phyloP scores from a whole-genome alignment of 495 filamentous ascomycete genomes.

The Aspergillus wentii region DNA sequence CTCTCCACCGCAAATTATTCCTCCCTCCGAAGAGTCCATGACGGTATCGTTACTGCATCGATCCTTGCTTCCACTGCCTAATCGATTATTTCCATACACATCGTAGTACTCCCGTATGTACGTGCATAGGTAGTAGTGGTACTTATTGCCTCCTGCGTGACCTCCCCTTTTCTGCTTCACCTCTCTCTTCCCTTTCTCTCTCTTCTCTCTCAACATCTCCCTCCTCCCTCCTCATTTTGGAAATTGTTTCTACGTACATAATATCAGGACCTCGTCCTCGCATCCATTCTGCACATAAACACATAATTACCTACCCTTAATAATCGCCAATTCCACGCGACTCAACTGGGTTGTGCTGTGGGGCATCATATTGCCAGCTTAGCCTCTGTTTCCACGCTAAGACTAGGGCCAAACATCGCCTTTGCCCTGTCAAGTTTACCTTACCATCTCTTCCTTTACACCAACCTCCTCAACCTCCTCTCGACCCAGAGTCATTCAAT shows the following conservation, averaged over 20 bases:
- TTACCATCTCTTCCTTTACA: too few relatives aligned
- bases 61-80: slow-evolving; percentile 1
- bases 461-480: slow-evolving; percentile 31
- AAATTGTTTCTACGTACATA: too few relatives aligned
- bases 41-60: slow-evolving; percentile 23
- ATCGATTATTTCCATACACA: too few relatives aligned
- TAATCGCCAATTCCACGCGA: slow-evolving; percentile 27
- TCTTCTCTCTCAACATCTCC: not conserved
- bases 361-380: slow-evolving; percentile 32
- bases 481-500: too few relatives aligned
- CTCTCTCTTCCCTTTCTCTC: not conserved
- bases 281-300: slow-evolving; percentile 5
- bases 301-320: slow-evolving; percentile 9
- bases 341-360: slow-evolving; percentile 31
- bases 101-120: too few relatives aligned
- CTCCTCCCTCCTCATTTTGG: too few relatives aligned
- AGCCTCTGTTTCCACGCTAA: slow-evolving; percentile 42
- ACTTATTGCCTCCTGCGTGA: too few relatives aligned
- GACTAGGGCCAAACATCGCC: slow-evolving; percentile 46
- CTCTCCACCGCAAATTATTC: slow-evolving; percentile 6
- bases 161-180: not conserved
- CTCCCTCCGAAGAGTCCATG: slow-evolving; percentile 5
- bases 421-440: slow-evolving; percentile 36
- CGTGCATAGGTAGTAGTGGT: too few relatives aligned
- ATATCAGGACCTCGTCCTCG: too few relatives aligned